phyloP scores from a whole-genome alignment of 208 protist genomes.

The Trypanosoma melophagium region DNA sequence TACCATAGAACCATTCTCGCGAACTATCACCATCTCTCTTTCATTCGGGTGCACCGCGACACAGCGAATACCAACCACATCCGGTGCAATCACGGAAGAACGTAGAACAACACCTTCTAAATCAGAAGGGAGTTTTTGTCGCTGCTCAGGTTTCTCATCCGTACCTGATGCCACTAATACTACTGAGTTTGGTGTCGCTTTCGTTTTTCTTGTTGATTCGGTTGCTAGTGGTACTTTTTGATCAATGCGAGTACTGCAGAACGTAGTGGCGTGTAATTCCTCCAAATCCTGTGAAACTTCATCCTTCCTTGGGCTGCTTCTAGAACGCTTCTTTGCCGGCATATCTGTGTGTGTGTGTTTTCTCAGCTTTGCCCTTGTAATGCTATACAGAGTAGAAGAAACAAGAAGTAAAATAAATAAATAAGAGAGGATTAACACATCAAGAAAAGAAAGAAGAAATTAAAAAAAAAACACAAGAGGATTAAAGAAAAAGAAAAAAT shows the following conservation, averaged over 20 bases:
- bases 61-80: conserved; percentile 77
- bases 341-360: conserved; percentile 7
- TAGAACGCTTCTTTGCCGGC: conserved; percentile 7
- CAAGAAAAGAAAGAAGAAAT: not conserved
- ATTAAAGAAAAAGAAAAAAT: too few relatives aligned
- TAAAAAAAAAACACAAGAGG: not conserved
- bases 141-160: not conserved
- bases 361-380: not conserved
- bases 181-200: not conserved
- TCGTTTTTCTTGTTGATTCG: not conserved
- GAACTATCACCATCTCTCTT: conserved; percentile 62
- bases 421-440: not conserved
- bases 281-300: not conserved
- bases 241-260: not conserved
- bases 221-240: too few relatives aligned
- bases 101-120: conserved; percentile 44
- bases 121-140: conserved; percentile 17
- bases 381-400: not conserved
- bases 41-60: conserved; percentile 57
- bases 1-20: conserved; percentile 81
- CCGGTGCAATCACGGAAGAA: conserved; percentile 81
- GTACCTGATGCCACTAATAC: not conserved
- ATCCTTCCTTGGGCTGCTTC: conserved; percentile 1
- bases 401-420: conserved; percentile 8
- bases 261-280: not conserved